Base-by-base conservation (phyloP, 129 eudicot species). In the Flaveria robusta region DNA sequence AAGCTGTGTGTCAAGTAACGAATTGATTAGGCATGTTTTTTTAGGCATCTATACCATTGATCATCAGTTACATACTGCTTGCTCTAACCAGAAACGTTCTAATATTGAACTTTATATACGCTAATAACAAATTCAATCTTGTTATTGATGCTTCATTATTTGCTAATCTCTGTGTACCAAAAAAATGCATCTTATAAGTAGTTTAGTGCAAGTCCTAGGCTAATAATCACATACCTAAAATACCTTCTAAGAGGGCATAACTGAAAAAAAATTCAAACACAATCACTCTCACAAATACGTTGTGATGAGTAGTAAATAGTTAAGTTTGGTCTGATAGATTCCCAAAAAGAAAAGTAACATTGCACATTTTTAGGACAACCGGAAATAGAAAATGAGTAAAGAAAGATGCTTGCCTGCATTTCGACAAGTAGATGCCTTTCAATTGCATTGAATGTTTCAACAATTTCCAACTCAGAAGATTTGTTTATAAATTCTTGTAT, bases 381-480 rank as follows among this genome's bases (percentile, higher is more conserved):
- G 26, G 37, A 72, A 63, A 54, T 72, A 55, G 51, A 72, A 72
- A 19, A 75, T 45, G 39, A 54, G 66, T 54, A 52, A 70, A 51
- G 26, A 66, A 51, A 19, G 37, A 72, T 4, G 10, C 86, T 79
- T 83, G 85, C 97, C 97, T 91, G 88, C 86, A 87, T 75, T 81
- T 94, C 97, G 62, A 78, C 86, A 55, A 84, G 86, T 85, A 93
- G 96, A 75, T 86, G 90, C 60, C 92, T 86, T 84, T 94, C 98
- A 62, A 91, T 89, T 3, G 92, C 90, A 89, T 91, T 88, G 68
- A 94, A 91, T 55, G 90, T 78, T 71, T 94, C 98, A 66, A 94
- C 88, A 13, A 87, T 78, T 77, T 91, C 98, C 82, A 94, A 19
- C 77, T 94, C 98, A 5, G 97, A 86, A 88, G 85, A 83, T 67